Percentiles rank a stretch among this genome's conserved stretches.
Conservation (phyloP, 2,329 filamentous ascomycete species). For the Fusarium guadeloupense region DNA sequence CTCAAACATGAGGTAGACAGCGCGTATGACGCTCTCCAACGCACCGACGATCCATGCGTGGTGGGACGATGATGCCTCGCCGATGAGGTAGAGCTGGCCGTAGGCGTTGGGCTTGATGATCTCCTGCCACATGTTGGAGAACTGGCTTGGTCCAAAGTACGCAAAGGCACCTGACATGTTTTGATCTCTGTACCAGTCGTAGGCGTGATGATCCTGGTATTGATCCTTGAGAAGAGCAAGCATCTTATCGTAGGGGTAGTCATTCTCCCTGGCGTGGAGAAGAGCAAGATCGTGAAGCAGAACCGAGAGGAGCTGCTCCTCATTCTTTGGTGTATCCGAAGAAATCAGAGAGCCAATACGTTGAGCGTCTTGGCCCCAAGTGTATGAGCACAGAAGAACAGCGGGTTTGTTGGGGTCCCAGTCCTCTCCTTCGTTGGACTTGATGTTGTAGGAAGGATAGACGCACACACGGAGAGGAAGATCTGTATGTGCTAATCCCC, state of each 20-base stretch:
- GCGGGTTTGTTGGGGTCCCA: constrained; percentile 14
- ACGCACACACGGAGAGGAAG: constrained; percentile 46
- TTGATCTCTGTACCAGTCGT: constrained; percentile 35
- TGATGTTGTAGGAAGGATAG: constrained; percentile 46
- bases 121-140: constrained; percentile 38
- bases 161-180: constrained; percentile 39
- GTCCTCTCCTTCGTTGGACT: not conserved
- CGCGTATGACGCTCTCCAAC: constrained; percentile 33
- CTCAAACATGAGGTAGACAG: constrained; percentile 21
- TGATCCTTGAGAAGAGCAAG: not conserved
- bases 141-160: constrained; percentile 32
- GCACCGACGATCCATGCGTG: constrained; percentile 38
- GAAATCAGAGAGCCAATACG: constrained; percentile 27
- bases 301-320: constrained; percentile 15
- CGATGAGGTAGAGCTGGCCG: constrained; percentile 32
- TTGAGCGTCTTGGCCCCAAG: constrained; percentile 35
- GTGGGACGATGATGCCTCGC: constrained; percentile 33
- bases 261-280: constrained; percentile 13
- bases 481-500: constrained; percentile 36
- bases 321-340: constrained; percentile 8
- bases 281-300: constrained; percentile 27
- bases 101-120: constrained; percentile 38
- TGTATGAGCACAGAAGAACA: constrained; percentile 36
- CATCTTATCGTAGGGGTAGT: not conserved
- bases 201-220: constrained; percentile 28